Conservation (phyloP, 768 basidiomycete species). For the Suillus occidentalis region DNA sequence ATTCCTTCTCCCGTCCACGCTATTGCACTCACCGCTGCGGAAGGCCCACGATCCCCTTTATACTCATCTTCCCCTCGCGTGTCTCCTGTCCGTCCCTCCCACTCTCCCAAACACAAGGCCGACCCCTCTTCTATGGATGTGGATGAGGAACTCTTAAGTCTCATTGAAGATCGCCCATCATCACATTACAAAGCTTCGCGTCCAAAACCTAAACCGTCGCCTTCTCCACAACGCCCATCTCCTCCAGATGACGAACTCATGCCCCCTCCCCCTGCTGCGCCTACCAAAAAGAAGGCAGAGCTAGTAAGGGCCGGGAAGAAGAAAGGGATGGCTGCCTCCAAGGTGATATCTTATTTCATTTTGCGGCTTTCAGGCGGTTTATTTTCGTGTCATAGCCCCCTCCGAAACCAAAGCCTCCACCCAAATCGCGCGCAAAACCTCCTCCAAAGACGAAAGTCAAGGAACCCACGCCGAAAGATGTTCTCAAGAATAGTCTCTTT, state of each 20-base stretch:
- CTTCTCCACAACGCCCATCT: slow-evolving; percentile 14
- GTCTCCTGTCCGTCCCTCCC: background rate
- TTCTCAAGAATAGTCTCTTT: slow-evolving; percentile 16
- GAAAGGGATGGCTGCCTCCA: slow-evolving; percentile 27
- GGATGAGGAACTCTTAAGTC: slow-evolving; percentile 64
- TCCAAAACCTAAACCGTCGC: slow-evolving; percentile 10
- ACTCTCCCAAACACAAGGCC: slow-evolving; percentile 10
- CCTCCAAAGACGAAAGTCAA: slow-evolving; percentile 29
- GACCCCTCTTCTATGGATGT: slow-evolving; percentile 46
- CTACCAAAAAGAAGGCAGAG: slow-evolving; percentile 5
- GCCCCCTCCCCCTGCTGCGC: slow-evolving; percentile 11
- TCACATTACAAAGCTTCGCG: slow-evolving; percentile 13
- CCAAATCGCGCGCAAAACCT: slow-evolving; percentile 34
- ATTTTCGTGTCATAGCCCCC: slow-evolving; percentile 16
- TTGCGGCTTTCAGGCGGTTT: background rate
- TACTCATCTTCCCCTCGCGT: background rate
- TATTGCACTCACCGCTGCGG: background rate
- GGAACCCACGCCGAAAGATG: slow-evolving; percentile 11
- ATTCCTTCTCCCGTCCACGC: background rate
- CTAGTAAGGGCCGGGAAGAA: slow-evolving; percentile 35
- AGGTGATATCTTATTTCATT: slow-evolving; percentile 16
- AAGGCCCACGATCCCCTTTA: background rate
- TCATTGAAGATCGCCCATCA: slow-evolving; percentile 55
- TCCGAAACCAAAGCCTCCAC: slow-evolving; percentile 29
- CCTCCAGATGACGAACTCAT: slow-evolving; percentile 13